These are phyloP conservation scores for Kluyveromyces nonfermentans DNA, from an alignment of 805 yeast genomes.

Conservation along the genomic window DNA sequence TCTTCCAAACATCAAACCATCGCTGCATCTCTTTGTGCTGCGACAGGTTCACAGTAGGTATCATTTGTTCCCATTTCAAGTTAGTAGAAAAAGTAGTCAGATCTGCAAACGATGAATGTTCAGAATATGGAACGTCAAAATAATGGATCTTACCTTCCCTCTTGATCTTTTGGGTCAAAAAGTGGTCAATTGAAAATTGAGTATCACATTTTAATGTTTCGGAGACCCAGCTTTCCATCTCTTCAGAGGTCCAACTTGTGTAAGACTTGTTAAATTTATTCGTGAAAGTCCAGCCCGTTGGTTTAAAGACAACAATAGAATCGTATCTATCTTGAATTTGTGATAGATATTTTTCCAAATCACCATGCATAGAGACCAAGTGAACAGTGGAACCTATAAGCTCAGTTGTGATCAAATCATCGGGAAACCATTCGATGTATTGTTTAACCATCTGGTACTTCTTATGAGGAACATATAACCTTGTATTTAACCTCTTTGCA, in stretches of 20 bases:
- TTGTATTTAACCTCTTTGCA: constrained; percentile 43
- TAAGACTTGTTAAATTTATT: constrained; percentile 12
- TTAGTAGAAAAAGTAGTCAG: constrained; percentile 53
- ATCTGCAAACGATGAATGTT: constrained; percentile 86
- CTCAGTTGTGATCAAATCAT: constrained; percentile 35
- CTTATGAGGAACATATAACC: constrained; percentile 36
- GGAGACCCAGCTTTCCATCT: constrained; percentile 9
- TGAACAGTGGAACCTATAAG: constrained; percentile 52
- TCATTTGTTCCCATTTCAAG: constrained; percentile 41
- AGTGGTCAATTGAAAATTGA: constrained; percentile 15
- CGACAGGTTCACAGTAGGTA: constrained; percentile 67
- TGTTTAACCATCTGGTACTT: constrained; percentile 39
- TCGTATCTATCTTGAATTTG: constrained; percentile 13
- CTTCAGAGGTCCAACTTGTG: constrained; percentile 8
- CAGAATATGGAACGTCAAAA: constrained; percentile 78
- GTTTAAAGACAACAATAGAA: constrained; percentile 58
- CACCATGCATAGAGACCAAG: constrained; percentile 57
- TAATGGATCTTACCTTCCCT: constrained; percentile 15
- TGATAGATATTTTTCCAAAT: constrained; percentile 30
- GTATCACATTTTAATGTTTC: constrained; percentile 14
- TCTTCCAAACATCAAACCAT: constrained; percentile 31
- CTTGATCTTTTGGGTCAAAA: constrained; percentile 3
- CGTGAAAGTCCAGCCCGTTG: constrained; percentile 85
- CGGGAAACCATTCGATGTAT: constrained; percentile 35
- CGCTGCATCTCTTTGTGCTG: constrained; percentile 23